phyloP scores from a whole-genome alignment of 208 protist genomes.

The Angomonas desouzai region DNA sequence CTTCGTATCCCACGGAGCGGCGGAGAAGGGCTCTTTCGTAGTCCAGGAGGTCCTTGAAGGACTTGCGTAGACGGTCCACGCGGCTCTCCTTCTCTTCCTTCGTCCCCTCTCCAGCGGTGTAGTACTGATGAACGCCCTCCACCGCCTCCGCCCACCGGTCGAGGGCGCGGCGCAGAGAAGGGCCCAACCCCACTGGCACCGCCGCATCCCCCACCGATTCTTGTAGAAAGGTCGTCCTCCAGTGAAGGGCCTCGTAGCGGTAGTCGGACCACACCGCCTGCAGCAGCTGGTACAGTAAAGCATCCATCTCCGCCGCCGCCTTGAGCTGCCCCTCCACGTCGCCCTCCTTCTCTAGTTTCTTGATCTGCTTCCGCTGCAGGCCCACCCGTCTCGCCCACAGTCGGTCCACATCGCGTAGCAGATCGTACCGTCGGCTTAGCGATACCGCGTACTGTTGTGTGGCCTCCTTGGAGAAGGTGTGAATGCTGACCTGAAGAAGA shows the following conservation, averaged over 20 bases:
- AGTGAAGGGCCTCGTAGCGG: conserved; percentile 65
- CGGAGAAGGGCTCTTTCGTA: background rate
- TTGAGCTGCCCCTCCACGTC: conserved; percentile 13
- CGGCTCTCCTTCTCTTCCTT: conserved; percentile 10
- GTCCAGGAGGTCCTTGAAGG: background rate
- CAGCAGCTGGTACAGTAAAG: conserved; percentile 48
- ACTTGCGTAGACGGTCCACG: conserved; percentile 1
- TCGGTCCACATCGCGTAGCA: conserved; percentile 61
- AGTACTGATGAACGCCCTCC: conserved; percentile 50
- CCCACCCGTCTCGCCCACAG: conserved; percentile 65
- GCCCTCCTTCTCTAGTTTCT: conserved; percentile 1
- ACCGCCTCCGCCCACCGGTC: conserved; percentile 73
- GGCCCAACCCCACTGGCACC: conserved; percentile 32
- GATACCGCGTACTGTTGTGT: conserved; percentile 22
- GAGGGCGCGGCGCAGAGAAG: conserved; percentile 43
- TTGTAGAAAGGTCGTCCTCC: conserved; percentile 28
- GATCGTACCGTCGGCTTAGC: conserved; percentile 62
- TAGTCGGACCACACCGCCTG: conserved; percentile 72
- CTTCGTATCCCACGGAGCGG: background rate
- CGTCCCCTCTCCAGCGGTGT: conserved; percentile 18
- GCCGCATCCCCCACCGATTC: conserved; percentile 22
- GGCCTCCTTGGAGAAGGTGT: conserved; percentile 45
- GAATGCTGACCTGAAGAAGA: conserved; percentile 46
- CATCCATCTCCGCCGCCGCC: conserved; percentile 21
- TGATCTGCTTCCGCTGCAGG: conserved; percentile 25